phyloP scores from a whole-genome alignment of 768 basidiomycete genomes.

The Termitomyces sp. region DNA sequence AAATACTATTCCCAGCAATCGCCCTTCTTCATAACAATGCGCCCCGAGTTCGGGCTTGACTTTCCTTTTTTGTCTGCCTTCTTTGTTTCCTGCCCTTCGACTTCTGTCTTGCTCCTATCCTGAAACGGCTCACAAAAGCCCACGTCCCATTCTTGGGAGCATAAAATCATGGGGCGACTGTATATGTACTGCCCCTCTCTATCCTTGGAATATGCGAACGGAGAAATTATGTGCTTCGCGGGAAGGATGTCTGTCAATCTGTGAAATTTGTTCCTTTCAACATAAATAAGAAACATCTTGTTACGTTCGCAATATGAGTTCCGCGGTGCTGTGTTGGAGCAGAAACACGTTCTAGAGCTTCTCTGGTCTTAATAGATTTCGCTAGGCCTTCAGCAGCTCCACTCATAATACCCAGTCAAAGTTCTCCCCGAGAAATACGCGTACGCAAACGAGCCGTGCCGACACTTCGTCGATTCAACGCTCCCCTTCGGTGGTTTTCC shows the following conservation, averaged over 20 bases:
- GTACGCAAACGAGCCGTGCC: background rate
- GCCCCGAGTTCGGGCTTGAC: conserved; percentile 1
- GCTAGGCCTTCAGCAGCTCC: background rate
- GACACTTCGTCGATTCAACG: background rate
- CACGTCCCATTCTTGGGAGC: background rate
- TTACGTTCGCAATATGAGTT: background rate
- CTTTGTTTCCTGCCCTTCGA: background rate
- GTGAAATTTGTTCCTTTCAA: background rate
- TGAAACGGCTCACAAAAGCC: background rate
- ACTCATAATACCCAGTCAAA: background rate
- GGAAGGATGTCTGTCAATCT: background rate
- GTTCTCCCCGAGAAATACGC: background rate
- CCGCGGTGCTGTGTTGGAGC: background rate
- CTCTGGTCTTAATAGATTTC: background rate
- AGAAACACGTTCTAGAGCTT: background rate
- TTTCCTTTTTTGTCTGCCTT: conserved; percentile 6
- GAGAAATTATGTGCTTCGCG: conserved; percentile 2
- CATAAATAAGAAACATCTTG: background rate
- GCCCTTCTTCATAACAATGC: conserved; percentile 5
- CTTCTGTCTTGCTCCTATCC: conserved; percentile 1
- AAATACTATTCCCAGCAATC: conserved; percentile 6
- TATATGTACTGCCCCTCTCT: background rate
- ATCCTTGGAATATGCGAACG: background rate
- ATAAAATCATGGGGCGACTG: background rate
- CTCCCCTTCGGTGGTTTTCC: background rate